Conservation (phyloP, 305 asterid genomes). For the Fraxinus velutina region DNA sequence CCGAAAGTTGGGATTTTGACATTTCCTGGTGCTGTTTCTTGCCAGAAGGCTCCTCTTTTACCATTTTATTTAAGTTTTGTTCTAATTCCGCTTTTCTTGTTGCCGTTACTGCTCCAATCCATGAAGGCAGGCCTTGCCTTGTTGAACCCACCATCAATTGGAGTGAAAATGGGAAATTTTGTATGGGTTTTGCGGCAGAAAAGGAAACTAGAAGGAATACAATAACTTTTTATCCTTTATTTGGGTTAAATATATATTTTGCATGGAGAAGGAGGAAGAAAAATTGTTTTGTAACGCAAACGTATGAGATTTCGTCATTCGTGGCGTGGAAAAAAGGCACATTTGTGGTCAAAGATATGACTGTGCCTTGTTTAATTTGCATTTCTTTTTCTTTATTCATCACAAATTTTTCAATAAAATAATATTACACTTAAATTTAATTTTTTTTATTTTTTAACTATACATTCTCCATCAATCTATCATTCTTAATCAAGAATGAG, state of each 20-base stretch:
- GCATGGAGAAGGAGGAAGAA: constrained; percentile 26
- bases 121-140: constrained; percentile 51
- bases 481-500: too few relatives aligned
- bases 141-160: constrained; percentile 43
- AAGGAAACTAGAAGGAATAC: background rate
- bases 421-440: too few relatives aligned
- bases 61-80: constrained; percentile 15
- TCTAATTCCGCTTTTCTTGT: constrained; percentile 46
- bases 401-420: too few relatives aligned
- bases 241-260: background rate
- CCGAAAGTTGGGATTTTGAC: constrained; percentile 30
- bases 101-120: constrained; percentile 52
- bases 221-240: background rate
- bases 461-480: too few relatives aligned
- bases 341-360: background rate
- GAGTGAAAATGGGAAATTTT: background rate
- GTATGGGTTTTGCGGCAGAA: background rate
- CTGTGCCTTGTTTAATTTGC: background rate
- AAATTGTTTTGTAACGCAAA: background rate
- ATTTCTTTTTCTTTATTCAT: background rate
- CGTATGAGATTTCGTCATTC: constrained; percentile 23
- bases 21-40: constrained; percentile 6
- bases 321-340: constrained; percentile 47
- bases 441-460: background rate
- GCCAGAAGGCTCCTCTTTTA: constrained; percentile 22